These are phyloP conservation scores for Penicillium paneum DNA, from an alignment of 2,329 filamentous ascomycete species.

Conservation along the genomic window DNA sequence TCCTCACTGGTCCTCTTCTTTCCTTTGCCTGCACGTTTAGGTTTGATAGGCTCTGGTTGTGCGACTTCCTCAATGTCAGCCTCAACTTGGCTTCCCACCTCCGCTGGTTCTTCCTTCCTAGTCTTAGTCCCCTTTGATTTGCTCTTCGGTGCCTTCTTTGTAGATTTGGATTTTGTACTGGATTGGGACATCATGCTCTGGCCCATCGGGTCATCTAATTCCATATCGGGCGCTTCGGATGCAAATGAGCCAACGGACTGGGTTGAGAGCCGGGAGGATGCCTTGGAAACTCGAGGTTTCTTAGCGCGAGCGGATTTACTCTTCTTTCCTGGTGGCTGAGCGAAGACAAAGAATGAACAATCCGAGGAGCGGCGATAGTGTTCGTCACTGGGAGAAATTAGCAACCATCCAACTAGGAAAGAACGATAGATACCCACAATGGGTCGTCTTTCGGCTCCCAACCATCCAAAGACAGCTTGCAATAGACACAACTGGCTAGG, in stretches of 20 bases:
- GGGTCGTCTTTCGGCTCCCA: conserved; percentile 95
- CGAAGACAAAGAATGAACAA: conserved; percentile 78
- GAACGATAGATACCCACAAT: conserved; percentile 55
- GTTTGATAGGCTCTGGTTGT: conserved; percentile 32
- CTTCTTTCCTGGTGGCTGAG: conserved; percentile 50
- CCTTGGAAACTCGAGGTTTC: conserved; percentile 63
- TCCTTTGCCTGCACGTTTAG: conserved; percentile 43
- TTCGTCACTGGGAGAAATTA: conserved; percentile 62
- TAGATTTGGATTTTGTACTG: conserved; percentile 53
- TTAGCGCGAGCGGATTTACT: conserved; percentile 56
- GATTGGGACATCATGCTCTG: conserved; percentile 53
- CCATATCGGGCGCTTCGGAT: conserved; percentile 45
- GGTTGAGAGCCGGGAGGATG: conserved; percentile 59
- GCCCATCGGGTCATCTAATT: conserved; percentile 54
- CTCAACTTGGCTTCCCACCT: conserved; percentile 40
- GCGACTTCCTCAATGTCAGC: conserved; percentile 27
- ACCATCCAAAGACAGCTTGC: conserved; percentile 81
- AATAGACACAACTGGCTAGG: conserved; percentile 88
- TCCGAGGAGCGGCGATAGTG: conserved; percentile 74
- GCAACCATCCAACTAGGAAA: conserved; percentile 11
- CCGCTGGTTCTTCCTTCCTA: conserved; percentile 44
- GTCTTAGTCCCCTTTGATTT: conserved; percentile 37
- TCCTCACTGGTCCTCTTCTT: conserved; percentile 64
- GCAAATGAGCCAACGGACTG: conserved; percentile 47
- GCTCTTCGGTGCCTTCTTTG: conserved; percentile 41